Base-by-base conservation (phyloP, 768 basidiomycete species). In the Kwoniella botswanensis region DNA sequence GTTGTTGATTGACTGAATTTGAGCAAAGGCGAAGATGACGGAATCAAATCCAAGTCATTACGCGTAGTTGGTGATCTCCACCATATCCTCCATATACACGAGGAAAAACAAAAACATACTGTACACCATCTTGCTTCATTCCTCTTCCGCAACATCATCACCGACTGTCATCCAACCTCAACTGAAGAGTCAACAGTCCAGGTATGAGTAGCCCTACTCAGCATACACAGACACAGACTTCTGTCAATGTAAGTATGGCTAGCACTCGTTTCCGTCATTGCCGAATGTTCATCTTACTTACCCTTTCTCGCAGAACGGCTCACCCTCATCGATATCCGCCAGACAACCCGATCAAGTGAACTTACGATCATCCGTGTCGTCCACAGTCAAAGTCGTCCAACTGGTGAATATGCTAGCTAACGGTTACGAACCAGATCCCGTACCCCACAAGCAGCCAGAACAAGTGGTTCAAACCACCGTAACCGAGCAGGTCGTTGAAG, bases 391-490 rank as follows among this genome's bases (percentile, higher is more conserved):
- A 21, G 57, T 46, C n/a, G 18, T 24, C 21, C 60, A 56, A n/a
- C 59, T 53, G 52, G 59, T 55, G n/a, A 52, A 68, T n/a, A 59
- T 42, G 59, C 24, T 29, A 52, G 15, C 35, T 41, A 55, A 65
- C 35, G 54, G 35, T 43, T 15, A n/a, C 18, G 64, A 42, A 42
- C 62, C 62, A 11, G n/a, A 43, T 21, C 35, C 41, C 9, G 42
- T 35, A 56, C 64, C 29, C 3, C 46, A 13, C 22, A 50, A 58
- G 1, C 64, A 56, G 35, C n/a, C 18, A 55, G 22, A n/a, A 21
- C 15, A 22, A 18, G 42, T 63, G 13, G 18, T 42, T 18, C 12
- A n/a, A n/a, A 50, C 61, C 21, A 52, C 43, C 18, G 43, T 29
- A 55, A 10, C 63, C 50, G 53, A 53, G 24, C 29, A 53, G 15